Evolutionary conservation across 1,284 basidiomycete species (phyloP).

Genomic region (Trichosporon sp.): DNA sequence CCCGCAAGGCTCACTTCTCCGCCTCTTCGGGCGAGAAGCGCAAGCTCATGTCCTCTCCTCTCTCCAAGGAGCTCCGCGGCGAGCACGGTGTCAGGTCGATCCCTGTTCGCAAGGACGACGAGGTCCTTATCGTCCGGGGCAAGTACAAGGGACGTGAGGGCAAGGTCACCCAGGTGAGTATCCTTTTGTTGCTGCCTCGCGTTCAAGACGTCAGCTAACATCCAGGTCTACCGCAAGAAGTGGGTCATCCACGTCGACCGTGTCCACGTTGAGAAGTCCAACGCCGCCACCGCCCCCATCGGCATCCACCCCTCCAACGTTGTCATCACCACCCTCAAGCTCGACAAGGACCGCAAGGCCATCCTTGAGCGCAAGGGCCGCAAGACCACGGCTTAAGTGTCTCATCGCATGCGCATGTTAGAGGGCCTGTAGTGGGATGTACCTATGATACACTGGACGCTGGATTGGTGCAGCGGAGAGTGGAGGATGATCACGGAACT

Average conservation of each 20-base stretch:
- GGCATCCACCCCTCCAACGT: conserved; percentile 97
- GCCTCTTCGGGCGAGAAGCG: conserved; percentile 89
- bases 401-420: conserved; percentile 5
- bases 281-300: conserved; percentile 88
- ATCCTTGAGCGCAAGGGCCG: conserved; percentile 51
- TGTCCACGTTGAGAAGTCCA: conserved; percentile 96
- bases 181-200: not conserved
- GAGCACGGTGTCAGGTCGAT: conserved; percentile 92
- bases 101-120: conserved; percentile 96
- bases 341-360: conserved; percentile 51
- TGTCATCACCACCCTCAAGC: conserved; percentile 83
- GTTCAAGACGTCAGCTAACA: conserved; percentile 33
- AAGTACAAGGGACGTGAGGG: conserved; percentile 99
- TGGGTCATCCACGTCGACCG: conserved; percentile 98
- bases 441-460: conserved; percentile 2
- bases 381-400: conserved; percentile 38
- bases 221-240: conserved; percentile 97
- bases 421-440: conserved; percentile 9
- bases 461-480: not conserved
- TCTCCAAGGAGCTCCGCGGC: conserved; percentile 89
- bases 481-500: not conserved
- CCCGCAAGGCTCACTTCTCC: conserved; percentile 91
- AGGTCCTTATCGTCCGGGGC: conserved; percentile 91
- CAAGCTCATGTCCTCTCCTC: conserved; percentile 94
- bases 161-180: conserved; percentile 71